Base-by-base conservation (phyloP, 202 grass and related monocot genomes). In the Carex sylvatica region DNA sequence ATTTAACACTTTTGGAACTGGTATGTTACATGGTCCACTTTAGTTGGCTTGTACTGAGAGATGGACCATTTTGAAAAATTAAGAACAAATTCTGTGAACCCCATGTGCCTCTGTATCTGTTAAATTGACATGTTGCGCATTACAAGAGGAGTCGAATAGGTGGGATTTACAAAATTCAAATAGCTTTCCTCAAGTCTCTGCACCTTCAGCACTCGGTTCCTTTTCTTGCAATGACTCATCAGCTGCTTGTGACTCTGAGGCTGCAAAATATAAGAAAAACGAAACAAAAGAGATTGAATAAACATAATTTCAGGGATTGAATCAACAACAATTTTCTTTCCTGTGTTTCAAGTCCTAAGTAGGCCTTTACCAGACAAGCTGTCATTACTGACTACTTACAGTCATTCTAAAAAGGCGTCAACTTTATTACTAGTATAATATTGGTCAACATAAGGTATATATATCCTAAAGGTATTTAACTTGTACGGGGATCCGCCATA, bases 11-110 rank as follows among this genome's bases (percentile, higher is more conserved):
- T n/a, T 68, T 67, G 36, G 78, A 44, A 65, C 60, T 81, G 44
- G 80, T 69, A 69, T 82, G 65, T 82, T 82, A 69, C 80, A 80
- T 65, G 65, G 65, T 70, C 44, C 80, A 81, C 13, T 18, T 65
- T 80, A 47, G 33, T 51, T 82, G 65, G 46, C 63, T 82, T 67
- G 80, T 20, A 70, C 69, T 70, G 16, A 82, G 74, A 77, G 74
- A 77, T 38, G 74, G 30, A 82, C 61, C 44, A 67, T 82, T 82
- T 51, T 63, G 77, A 16, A 31, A 80, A 49, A 81, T 23, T 63
- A 82, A 53, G 62, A 82, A 52, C 80, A 68, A 67, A 67, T 82
- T 70, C 42, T 67, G 61, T 53, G 6, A 67, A 82, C 30, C 44
- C 80, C 65, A 58, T 77, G 74, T 35, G 63, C 80, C 46, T 82